These are phyloP conservation scores for Sphagnum tenellum DNA, from an alignment of 225 moss, liverwort and hornwort genomes.

Conservation along the genomic window DNA sequence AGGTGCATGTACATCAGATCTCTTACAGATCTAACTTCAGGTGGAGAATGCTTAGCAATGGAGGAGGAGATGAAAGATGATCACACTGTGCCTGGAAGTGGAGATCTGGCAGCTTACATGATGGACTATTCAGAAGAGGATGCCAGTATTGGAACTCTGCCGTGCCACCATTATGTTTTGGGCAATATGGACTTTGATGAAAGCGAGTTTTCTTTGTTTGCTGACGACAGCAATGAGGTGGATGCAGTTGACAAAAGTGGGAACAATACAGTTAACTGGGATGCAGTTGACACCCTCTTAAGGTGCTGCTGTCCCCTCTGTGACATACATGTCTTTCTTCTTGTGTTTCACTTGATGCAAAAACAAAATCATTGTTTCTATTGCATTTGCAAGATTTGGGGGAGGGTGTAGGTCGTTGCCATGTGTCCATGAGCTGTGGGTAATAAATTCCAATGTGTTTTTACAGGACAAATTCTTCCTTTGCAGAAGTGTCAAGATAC, in stretches of 20 bases:
- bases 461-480: conserved; percentile 22
- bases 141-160: conserved; percentile 29
- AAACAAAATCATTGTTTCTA: too few species aligned
- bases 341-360: background rate
- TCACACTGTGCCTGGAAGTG: conserved; percentile 23
- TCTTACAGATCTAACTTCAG: background rate
- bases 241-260: conserved; percentile 39
- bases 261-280: conserved; percentile 40
- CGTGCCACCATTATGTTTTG: conserved; percentile 26
- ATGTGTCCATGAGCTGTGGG: too few species aligned
- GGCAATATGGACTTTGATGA: conserved; percentile 32
- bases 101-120: conserved; percentile 32
- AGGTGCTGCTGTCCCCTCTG: too few species aligned
- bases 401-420: too few species aligned
- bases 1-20: too few species aligned
- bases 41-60: conserved; percentile 4
- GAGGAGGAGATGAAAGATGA: conserved; percentile 40
- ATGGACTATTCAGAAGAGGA: conserved; percentile 42
- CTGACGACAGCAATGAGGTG: conserved; percentile 27
- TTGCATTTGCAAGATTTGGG: background rate
- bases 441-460: too few species aligned
- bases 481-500: conserved; percentile 16
- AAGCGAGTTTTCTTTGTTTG: conserved; percentile 40
- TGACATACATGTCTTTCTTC: too few species aligned
- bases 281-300: conserved; percentile 35